A percentile compares a stretch with the other conserved stretches of the same genome.
phyloP scores from a whole-genome alignment of 2,329 filamentous ascomycete genomes.

The Elsinoe arachidis region DNA sequence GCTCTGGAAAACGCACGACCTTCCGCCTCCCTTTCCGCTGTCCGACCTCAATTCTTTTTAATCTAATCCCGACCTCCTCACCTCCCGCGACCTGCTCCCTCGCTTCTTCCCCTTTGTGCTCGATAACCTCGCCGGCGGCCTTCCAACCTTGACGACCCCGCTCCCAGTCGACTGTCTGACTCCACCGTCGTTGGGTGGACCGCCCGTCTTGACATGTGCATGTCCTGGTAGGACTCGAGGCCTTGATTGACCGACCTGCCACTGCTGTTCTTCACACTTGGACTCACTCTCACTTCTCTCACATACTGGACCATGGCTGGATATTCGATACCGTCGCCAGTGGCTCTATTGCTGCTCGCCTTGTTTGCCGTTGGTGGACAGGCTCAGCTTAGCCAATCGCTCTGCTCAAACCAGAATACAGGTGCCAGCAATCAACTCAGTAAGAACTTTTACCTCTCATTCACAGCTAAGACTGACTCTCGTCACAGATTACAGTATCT shows the following conservation, averaged over 20 bases:
- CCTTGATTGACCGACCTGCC: slow-evolving; percentile 5
- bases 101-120: not conserved
- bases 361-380: slow-evolving; percentile 15
- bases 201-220: slow-evolving; percentile 8
- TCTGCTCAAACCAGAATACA: slow-evolving; percentile 40
- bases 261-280: not conserved
- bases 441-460: slow-evolving; percentile 22
- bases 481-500: slow-evolving; percentile 28
- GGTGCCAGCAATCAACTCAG: slow-evolving; percentile 28
- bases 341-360: slow-evolving; percentile 12
- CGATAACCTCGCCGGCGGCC: not conserved
- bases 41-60: slow-evolving; percentile 7
- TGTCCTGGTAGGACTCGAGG: slow-evolving; percentile 9
- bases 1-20: not conserved
- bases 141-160: not conserved
- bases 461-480: not conserved
- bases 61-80: slow-evolving; percentile 10
- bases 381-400: slow-evolving; percentile 26
- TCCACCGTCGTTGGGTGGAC: not conserved
- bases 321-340: not conserved
- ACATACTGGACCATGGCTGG: not conserved
- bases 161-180: not conserved
- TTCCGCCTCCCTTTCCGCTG: not conserved
- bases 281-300: not conserved
- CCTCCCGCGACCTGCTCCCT: not conserved